Percentiles rank a stretch among this genome's conserved stretches.
Conservation (phyloP, 2,329 filamentous ascomycete genomes). For the Alternaria novae-zelandiae region DNA sequence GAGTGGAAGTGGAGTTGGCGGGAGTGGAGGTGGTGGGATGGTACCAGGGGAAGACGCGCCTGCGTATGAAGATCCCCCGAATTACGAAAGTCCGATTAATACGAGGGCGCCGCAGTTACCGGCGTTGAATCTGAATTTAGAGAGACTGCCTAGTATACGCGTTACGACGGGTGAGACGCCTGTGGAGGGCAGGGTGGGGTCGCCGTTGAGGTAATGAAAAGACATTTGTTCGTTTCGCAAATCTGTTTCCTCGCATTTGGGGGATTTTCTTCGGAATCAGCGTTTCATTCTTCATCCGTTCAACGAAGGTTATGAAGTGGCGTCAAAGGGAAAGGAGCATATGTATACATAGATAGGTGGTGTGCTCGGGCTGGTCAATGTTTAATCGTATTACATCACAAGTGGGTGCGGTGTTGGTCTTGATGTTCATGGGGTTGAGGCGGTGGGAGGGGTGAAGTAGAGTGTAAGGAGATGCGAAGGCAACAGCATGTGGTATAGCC, state of each 20-base stretch:
- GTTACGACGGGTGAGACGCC: constrained; percentile 48
- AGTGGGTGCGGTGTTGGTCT: background rate
- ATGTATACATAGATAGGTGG: background rate
- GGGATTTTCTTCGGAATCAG: background rate
- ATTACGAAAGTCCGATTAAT: constrained; percentile 53
- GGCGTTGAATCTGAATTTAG: constrained; percentile 48
- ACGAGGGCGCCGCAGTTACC: constrained; percentile 46
- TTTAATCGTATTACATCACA: background rate
- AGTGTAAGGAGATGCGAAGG: no score
- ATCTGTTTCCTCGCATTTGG: background rate
- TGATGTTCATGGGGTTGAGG: background rate
- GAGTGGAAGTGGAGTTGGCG: constrained; percentile 13
- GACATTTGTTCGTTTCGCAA: background rate
- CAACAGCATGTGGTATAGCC: no score
- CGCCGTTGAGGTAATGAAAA: constrained; percentile 12
- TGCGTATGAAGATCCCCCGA: constrained; percentile 57
- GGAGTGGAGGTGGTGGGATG: background rate
- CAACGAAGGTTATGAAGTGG: background rate
- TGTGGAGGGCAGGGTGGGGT: constrained; percentile 18
- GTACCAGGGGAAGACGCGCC: constrained; percentile 42
- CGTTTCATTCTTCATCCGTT: background rate
- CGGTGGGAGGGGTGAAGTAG: background rate
- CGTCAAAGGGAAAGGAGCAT: background rate
- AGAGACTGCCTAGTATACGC: constrained; percentile 53
- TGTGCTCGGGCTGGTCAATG: background rate